Evolutionary conservation across 257 asterid genomes (phyloP).

Genomic region (Solanum virginianum): DNA sequence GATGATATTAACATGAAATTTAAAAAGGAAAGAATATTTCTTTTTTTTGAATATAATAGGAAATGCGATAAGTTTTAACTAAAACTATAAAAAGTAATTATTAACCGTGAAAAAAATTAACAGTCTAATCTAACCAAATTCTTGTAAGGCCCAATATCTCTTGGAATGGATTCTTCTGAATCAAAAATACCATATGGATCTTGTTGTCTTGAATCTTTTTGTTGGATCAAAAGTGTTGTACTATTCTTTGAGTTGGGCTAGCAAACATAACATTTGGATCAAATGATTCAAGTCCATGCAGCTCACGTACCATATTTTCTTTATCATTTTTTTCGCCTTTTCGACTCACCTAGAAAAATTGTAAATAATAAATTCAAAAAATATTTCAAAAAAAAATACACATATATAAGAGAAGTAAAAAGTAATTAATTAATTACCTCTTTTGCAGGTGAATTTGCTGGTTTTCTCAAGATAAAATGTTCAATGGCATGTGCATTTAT

Average conservation of each 20-base stretch:
- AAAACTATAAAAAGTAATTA: neutral
- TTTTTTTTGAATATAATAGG: no score
- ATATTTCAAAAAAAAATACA: neutral
- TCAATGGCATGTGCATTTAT: constrained; percentile 59
- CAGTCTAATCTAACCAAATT: constrained; percentile 43
- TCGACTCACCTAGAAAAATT: constrained; percentile 7
- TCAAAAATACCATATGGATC: constrained; percentile 84
- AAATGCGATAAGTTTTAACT: no score
- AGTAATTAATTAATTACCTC: constrained; percentile 23
- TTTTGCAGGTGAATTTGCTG: constrained; percentile 28
- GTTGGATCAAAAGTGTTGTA: constrained; percentile 18
- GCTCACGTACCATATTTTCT: constrained; percentile 27
- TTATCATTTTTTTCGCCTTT: constrained; percentile 22
- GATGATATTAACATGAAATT: neutral
- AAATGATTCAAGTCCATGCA: constrained; percentile 49
- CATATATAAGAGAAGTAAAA: neutral
- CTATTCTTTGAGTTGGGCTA: constrained; percentile 16
- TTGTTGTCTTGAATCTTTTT: constrained; percentile 71
- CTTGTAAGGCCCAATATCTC: constrained; percentile 80
- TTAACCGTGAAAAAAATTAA: no score
- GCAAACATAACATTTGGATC: constrained; percentile 83
- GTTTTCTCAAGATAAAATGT: constrained; percentile 53
- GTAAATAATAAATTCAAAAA: neutral
- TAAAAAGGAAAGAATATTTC: neutral
- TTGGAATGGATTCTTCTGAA: constrained; percentile 50